Conservation (phyloP, 2,329 filamentous ascomycete genomes). For the Waltergamsia citrina region DNA sequence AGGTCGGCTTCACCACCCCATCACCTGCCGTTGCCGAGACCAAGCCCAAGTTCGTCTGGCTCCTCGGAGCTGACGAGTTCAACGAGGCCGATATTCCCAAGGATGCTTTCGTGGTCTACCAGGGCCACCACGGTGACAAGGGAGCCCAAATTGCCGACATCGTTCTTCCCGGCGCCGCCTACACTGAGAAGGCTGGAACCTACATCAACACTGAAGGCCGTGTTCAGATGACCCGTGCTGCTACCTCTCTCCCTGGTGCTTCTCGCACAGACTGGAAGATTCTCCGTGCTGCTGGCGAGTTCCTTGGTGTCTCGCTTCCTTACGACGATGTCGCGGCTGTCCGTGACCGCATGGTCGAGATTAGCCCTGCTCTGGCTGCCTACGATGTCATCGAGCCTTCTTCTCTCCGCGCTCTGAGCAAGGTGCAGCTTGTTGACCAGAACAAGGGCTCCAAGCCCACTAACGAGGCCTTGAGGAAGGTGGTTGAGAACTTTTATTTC, state of each 20-base stretch:
- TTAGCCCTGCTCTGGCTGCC: conserved; percentile 78
- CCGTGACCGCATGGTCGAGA: conserved; percentile 88
- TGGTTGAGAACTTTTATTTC: conserved; percentile 96
- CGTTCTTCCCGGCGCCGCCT: conserved; percentile 86
- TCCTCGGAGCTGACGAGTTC: conserved; percentile 91
- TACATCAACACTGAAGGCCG: conserved; percentile 98
- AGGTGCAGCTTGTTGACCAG: conserved; percentile 90
- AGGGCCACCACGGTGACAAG: conserved; percentile 93
- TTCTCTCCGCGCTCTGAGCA: conserved; percentile 66
- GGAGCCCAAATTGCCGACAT: conserved; percentile 91
- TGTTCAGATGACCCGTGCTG: conserved; percentile 86
- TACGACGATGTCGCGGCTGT: conserved; percentile 90
- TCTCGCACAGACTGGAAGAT: conserved; percentile 99
- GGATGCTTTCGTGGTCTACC: conserved; percentile 94
- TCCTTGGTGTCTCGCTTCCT: conserved; percentile 74
- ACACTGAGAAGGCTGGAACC: conserved; percentile 93
- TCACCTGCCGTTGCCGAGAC: conserved; percentile 74
- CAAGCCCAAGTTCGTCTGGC: conserved; percentile 91
- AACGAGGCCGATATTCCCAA: conserved; percentile 79
- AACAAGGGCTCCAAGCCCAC: conserved; percentile 79
- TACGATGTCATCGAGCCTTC: conserved; percentile 89
- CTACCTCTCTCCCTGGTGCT: conserved; percentile 80
- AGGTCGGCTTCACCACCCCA: conserved; percentile 87
- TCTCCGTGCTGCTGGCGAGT: conserved; percentile 84
- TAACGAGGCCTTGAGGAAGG: conserved; percentile 68